Conservation (phyloP, 2,329 filamentous ascomycete genomes). For the Penicillium sclerotigenum region DNA sequence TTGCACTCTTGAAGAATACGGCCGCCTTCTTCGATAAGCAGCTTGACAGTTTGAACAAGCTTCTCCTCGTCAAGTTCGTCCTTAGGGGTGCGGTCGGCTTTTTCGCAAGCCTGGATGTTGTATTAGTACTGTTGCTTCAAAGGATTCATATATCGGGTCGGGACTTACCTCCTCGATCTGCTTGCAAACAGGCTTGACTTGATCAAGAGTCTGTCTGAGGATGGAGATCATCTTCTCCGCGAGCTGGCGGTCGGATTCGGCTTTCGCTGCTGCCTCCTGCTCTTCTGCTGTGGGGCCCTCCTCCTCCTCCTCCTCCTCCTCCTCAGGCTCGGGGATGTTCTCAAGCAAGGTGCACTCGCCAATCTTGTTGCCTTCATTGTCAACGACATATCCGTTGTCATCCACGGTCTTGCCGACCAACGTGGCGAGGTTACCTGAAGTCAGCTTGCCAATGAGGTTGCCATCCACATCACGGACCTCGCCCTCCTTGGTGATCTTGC, state of each 20-base stretch:
- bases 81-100: conserved; percentile 73
- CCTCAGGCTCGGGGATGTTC: conserved; percentile 51
- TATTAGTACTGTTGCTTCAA: conserved; percentile 7
- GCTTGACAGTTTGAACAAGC: conserved; percentile 80
- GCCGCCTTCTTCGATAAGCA: conserved; percentile 80
- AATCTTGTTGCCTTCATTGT: conserved; percentile 61
- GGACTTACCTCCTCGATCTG: conserved; percentile 71
- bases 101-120: conserved; percentile 64
- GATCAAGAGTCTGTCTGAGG: conserved; percentile 76
- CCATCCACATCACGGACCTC: conserved; percentile 47
- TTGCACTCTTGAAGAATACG: conserved; percentile 83
- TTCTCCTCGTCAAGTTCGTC: conserved; percentile 89
- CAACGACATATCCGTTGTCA: conserved; percentile 54
- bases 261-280: conserved; percentile 56
- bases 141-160: neutral
- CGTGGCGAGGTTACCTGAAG: conserved; percentile 43
- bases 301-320: conserved; percentile 44
- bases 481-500: conserved; percentile 52
- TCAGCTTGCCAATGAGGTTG: conserved; percentile 47
- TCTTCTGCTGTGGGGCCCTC: conserved; percentile 46
- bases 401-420: conserved; percentile 45
- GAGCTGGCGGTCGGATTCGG: conserved; percentile 68
- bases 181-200: conserved; percentile 79
- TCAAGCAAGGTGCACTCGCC: conserved; percentile 62
- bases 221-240: conserved; percentile 71